Evolutionary conservation across 2,329 filamentous ascomycete species (phyloP).

Genomic region (Sporothrix euskadiensis): DNA sequence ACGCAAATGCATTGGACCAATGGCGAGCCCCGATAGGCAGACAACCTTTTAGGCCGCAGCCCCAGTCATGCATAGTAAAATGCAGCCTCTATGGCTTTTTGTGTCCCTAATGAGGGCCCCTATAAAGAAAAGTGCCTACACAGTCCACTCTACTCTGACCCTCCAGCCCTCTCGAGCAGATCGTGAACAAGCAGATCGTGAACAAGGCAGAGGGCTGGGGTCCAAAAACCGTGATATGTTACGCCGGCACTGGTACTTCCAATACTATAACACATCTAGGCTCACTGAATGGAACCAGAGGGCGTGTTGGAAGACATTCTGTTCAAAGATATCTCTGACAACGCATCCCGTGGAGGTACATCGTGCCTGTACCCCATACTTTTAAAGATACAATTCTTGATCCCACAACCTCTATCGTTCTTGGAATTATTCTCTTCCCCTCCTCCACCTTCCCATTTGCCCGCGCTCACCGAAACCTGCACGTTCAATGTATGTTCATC

Average conservation of each 20-base stretch:
- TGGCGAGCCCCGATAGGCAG: background rate
- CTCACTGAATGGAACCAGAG: too few relatives aligned
- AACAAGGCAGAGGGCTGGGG: too few relatives aligned
- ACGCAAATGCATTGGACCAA: background rate
- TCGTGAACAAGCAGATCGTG: too few relatives aligned
- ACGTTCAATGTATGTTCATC: constrained; percentile 5
- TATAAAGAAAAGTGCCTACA: background rate
- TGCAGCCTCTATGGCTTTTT: too few relatives aligned
- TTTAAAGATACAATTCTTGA: background rate
- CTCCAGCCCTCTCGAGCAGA: background rate
- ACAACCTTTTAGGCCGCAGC: background rate
- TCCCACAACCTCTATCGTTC: background rate
- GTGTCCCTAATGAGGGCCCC: background rate
- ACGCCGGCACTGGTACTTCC: background rate
- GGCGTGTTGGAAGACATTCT: background rate
- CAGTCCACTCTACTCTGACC: background rate
- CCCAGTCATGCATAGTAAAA: too few relatives aligned
- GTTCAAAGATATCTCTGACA: background rate
- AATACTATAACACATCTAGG: background rate
- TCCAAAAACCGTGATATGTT: too few relatives aligned
- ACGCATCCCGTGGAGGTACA: background rate
- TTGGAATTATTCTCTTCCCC: background rate
- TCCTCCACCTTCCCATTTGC: background rate
- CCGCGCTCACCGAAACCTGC: constrained; percentile 10
- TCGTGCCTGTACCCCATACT: background rate